These are phyloP conservation scores for Clathrospora elynae DNA, from an alignment of 2,329 filamentous ascomycete genomes.

Conservation along the genomic window DNA sequence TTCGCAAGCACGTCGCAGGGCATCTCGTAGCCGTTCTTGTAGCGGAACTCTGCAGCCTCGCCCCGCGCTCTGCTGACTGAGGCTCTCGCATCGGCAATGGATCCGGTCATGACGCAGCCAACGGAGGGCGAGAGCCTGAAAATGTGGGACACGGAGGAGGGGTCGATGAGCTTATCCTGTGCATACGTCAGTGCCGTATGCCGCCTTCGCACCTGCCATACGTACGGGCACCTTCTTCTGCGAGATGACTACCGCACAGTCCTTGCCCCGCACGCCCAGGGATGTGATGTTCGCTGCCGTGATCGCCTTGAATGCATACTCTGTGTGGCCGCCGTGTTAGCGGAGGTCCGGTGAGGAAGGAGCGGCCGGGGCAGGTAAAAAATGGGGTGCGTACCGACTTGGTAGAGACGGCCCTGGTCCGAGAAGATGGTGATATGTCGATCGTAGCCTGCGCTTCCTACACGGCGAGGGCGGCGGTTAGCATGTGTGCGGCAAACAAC, in stretches of 20 bases:
- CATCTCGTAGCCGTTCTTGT: conserved; percentile 99
- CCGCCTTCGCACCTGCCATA: conserved; percentile 25
- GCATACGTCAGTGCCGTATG: conserved; percentile 14
- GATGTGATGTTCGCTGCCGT: conserved; percentile 99
- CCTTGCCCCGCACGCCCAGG: conserved; percentile 91
- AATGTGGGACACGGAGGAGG: conserved; percentile 93
- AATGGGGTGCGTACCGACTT: conserved; percentile 79
- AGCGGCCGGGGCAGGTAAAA: conserved; percentile 3
- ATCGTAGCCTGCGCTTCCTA: conserved; percentile 73
- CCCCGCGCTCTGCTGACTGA: conserved; percentile 91
- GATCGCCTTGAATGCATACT: conserved; percentile 99
- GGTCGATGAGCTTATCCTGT: conserved; percentile 98
- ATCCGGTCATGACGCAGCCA: conserved; percentile 97
- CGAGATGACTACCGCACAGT: conserved; percentile 94
- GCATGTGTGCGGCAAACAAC: conserved; percentile 27
- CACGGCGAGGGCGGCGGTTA: conserved; percentile 35
- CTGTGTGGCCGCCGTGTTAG: conserved; percentile 56
- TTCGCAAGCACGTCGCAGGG: conserved; percentile 96
- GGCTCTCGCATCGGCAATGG: conserved; percentile 94
- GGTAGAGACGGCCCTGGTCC: conserved; percentile 95
- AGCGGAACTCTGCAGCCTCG: conserved; percentile 96
- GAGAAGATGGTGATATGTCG: conserved; percentile 99
- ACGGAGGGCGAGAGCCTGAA: conserved; percentile 96
- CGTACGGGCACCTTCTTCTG: conserved; percentile 99
- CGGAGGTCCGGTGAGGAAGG: conserved; percentile 9